These are phyloP conservation scores for Knufia petricola DNA, from an alignment of 2,329 filamentous ascomycete genomes.

Conservation along the genomic window DNA sequence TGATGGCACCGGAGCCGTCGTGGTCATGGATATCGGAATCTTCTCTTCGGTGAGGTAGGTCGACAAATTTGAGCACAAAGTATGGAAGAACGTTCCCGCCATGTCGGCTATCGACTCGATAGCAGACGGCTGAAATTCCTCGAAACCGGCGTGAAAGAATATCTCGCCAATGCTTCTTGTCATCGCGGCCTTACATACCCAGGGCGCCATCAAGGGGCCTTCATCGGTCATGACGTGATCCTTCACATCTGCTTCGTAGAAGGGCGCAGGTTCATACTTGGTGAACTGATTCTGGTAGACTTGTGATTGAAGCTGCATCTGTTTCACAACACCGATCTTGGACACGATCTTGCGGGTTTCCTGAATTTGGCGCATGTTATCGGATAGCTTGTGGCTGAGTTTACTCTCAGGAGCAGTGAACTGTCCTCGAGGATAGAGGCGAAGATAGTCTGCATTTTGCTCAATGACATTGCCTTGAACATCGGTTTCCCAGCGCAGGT, in stretches of 20 bases:
- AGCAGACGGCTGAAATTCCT: constrained; percentile 92
- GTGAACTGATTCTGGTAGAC: constrained; percentile 98
- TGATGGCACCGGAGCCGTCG: constrained; percentile 26
- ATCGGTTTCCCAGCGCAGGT: constrained; percentile 81
- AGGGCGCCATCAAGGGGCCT: constrained; percentile 75
- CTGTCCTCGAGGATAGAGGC: constrained; percentile 61
- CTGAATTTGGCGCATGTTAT: constrained; percentile 90
- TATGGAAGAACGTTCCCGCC: constrained; percentile 79
- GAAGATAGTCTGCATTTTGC: constrained; percentile 73
- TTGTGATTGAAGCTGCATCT: constrained; percentile 98
- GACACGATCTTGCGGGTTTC: constrained; percentile 92
- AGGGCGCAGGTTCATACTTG: constrained; percentile 85
- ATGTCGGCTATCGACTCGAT: constrained; percentile 84
- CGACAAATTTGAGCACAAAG: constrained; percentile 69
- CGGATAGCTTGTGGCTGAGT: constrained; percentile 70
- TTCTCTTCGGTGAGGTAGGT: constrained; percentile 77
- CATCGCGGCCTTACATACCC: constrained; percentile 71
- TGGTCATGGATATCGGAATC: constrained; percentile 46
- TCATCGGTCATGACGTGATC: constrained; percentile 84
- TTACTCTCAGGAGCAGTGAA: constrained; percentile 68
- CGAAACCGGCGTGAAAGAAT: constrained; percentile 92
- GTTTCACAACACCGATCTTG: constrained; percentile 95
- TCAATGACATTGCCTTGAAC: constrained; percentile 81
- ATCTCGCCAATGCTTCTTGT: constrained; percentile 89
- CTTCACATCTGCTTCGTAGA: constrained; percentile 75